A percentile compares a stretch with the other conserved stretches of the same genome.
phyloP scores from a whole-genome alignment of 208 protist genomes.

The Acanthamoeba lugdunensis region DNA sequence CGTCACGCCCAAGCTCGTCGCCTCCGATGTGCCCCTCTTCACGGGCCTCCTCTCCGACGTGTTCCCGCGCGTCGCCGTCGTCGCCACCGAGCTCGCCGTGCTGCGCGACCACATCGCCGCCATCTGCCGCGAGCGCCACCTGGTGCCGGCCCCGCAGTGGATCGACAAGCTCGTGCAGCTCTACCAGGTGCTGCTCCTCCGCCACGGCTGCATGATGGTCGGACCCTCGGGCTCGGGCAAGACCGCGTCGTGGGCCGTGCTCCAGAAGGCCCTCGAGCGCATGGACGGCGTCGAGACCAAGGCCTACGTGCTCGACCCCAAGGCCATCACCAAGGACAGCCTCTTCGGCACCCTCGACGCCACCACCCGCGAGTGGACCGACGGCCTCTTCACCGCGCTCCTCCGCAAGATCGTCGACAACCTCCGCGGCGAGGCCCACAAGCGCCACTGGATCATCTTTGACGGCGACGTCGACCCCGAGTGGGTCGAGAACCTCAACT shows the following conservation, averaged over 20 bases:
- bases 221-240: constrained; percentile 98
- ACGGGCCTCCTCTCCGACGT: constrained; percentile 95
- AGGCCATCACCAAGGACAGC: constrained; percentile 96
- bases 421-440: constrained; percentile 85
- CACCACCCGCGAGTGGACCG: constrained; percentile 98
- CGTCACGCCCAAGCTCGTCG: constrained; percentile 97
- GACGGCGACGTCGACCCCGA: constrained; percentile 98
- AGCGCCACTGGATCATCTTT: constrained; percentile 97
- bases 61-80: constrained; percentile 89
- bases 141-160: constrained; percentile 89
- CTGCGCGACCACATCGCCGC: constrained; percentile 85
- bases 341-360: constrained; percentile 97
- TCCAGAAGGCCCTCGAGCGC: constrained; percentile 94
- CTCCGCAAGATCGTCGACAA: constrained; percentile 96
- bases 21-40: constrained; percentile 95
- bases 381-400: constrained; percentile 98
- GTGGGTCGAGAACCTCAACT: constrained; percentile 99
- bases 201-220: constrained; percentile 99
- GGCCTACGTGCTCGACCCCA: constrained; percentile 97
- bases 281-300: constrained; percentile 72
- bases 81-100: background rate
- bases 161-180: constrained; percentile 97
- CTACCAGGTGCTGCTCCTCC: constrained; percentile 95
- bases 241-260: constrained; percentile 93
- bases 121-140: constrained; percentile 88